A percentile compares a stretch with the other conserved stretches of the same genome.
Conservation (phyloP, 768 basidiomycete species). For the Rhizopogon salebrosus region DNA sequence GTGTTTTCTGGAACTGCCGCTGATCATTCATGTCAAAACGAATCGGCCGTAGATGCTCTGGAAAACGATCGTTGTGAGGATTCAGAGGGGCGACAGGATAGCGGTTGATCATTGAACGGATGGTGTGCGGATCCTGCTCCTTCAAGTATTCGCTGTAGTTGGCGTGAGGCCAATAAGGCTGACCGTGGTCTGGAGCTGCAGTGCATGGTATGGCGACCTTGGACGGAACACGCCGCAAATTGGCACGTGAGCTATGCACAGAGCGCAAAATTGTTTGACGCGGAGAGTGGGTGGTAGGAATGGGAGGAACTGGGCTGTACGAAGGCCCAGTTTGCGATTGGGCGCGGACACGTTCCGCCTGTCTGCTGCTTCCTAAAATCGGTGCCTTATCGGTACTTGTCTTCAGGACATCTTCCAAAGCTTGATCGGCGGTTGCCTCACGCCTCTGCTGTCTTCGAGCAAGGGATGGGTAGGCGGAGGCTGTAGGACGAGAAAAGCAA, state of each 20-base stretch:
- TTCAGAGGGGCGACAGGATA: constrained; percentile 4
- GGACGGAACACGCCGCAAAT: neutral
- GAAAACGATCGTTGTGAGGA: neutral
- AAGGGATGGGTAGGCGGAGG: constrained; percentile 1
- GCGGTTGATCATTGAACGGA: neutral
- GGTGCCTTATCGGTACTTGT: neutral
- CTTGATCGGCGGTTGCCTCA: neutral
- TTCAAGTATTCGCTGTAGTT: neutral
- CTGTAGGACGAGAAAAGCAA: constrained; percentile 6
- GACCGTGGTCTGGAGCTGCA: neutral
- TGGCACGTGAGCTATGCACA: neutral
- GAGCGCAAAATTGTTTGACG: neutral
- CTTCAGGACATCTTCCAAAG: neutral
- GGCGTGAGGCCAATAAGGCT: neutral
- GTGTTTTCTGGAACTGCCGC: neutral
- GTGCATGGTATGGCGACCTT: neutral
- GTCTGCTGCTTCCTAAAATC: neutral
- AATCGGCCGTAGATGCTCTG: constrained; percentile 5
- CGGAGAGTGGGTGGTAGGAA: neutral
- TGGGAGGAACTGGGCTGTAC: neutral
- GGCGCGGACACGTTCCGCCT: constrained; percentile 1
- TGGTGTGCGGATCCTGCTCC: neutral
- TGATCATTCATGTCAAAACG: constrained; percentile 7
- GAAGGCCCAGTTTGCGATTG: neutral
- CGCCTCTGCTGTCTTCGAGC: neutral